phyloP scores from a whole-genome alignment of 345 rosid genomes.

The Bruguiera gymnorhiza region DNA sequence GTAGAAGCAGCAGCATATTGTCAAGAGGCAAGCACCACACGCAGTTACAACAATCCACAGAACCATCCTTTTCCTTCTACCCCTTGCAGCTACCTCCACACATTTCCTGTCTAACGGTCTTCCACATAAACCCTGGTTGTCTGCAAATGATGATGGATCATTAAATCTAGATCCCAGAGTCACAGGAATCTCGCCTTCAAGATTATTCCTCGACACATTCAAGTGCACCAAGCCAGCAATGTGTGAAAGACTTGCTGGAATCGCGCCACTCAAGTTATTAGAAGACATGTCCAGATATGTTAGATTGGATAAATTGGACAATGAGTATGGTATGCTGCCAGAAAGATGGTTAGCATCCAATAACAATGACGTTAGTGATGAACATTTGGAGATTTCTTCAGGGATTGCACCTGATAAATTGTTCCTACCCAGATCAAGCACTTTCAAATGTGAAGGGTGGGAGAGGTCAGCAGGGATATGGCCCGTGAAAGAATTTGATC shows the following conservation, averaged over 20 bases:
- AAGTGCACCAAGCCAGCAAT: constrained; percentile 52
- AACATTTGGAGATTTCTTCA: constrained; percentile 45
- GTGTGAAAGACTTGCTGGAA: constrained; percentile 53
- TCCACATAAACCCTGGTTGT: constrained; percentile 64
- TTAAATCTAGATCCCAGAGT: constrained; percentile 54
- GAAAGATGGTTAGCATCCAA: constrained; percentile 64
- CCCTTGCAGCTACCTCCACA: constrained; percentile 30
- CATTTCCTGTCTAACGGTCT: constrained; percentile 59
- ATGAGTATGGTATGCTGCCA: constrained; percentile 59
- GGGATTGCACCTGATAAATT: constrained; percentile 72
- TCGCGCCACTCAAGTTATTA: constrained; percentile 71
- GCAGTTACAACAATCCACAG: constrained; percentile 55
- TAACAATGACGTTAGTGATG: constrained; percentile 45
- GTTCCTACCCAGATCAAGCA: constrained; percentile 69
- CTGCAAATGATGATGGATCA: constrained; percentile 53
- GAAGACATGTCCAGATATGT: constrained; percentile 62
- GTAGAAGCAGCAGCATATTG: constrained; percentile 85
- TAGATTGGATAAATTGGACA: constrained; percentile 57
- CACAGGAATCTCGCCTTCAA: constrained; percentile 68
- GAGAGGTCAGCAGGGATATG: constrained; percentile 70
- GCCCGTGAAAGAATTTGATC: constrained; percentile 58
- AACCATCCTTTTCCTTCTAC: constrained; percentile 53
- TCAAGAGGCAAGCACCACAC: constrained; percentile 50
- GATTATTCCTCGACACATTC: constrained; percentile 70
- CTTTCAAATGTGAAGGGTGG: constrained; percentile 43